phyloP scores from a whole-genome alignment of 163 green algal species.

The Trebouxia gelatinosa region DNA sequence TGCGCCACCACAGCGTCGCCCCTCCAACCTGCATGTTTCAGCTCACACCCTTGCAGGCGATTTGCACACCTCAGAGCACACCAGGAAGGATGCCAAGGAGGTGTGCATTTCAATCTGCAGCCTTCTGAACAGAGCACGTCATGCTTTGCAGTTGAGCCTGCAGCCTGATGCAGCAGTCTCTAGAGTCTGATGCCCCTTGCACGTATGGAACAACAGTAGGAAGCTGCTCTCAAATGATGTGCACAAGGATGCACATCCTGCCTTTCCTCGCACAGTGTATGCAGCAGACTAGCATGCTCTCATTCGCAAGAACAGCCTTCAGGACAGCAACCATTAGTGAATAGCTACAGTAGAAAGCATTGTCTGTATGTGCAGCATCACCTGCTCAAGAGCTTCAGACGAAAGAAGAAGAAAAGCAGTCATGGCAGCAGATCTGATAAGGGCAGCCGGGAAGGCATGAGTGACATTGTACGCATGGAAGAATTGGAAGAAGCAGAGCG shows the following conservation, averaged over 20 bases:
- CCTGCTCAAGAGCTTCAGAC: neutral
- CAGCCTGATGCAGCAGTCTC: too few relatives aligned
- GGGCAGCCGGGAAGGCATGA: slow-evolving; percentile 25
- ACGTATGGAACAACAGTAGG: too few relatives aligned
- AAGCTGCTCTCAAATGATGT: too few relatives aligned
- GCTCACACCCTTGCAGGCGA: slow-evolving; percentile 8
- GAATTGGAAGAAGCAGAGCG: slow-evolving; percentile 25
- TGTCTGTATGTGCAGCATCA: slow-evolving; percentile 10
- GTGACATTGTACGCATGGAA: slow-evolving; percentile 24
- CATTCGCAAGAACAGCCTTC: too few relatives aligned
- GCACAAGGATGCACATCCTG: too few relatives aligned
- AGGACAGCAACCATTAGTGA: too few relatives aligned
- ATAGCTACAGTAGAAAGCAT: too few relatives aligned
- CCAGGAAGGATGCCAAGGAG: slow-evolving; percentile 11
- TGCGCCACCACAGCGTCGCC: neutral
- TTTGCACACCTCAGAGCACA: slow-evolving; percentile 10
- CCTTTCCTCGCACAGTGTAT: too few relatives aligned
- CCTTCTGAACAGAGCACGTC: too few relatives aligned
- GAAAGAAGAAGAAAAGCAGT: neutral
- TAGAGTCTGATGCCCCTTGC: too few relatives aligned
- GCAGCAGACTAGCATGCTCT: too few relatives aligned
- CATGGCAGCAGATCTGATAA: slow-evolving; percentile 10
- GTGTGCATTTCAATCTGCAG: neutral
- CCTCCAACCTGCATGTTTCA: neutral
- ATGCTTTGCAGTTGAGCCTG: too few relatives aligned